Evolutionary conservation across 2,329 filamentous ascomycete species (phyloP), one percentile per base, ranked within the genome.

Genomic region (Colletotrichum agaves): DNA sequence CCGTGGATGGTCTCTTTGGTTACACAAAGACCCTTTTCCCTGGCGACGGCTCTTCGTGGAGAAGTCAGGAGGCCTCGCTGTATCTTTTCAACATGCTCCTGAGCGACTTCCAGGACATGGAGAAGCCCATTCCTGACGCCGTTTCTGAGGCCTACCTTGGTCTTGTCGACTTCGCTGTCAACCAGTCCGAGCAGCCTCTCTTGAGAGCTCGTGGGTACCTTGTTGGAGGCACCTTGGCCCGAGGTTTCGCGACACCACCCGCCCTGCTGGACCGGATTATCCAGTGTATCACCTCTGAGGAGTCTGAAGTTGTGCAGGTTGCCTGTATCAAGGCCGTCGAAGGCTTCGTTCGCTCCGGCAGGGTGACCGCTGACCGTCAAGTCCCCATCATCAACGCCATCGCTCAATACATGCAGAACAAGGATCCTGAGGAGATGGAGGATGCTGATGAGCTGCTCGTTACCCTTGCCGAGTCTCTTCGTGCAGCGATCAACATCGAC

Each of bases 371-470:
- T 7, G 85, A 88, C 65, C 83, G 82, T 50, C 94, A 97, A 76
- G 73, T 83, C 1, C 81, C 84, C 19, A 84, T 91, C 65, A 84
- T 89, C 55, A 83, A 80, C n/a, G 86, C 89, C 11, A 86, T 92
- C 70, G 87, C 89, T 58, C 83, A 91, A 39, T 99, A 94, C 79
- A 86, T 98, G 72, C 87, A 90, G 49, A 83, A 87, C 15, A 94
- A 95, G 76, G 94, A 98, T 74, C 84, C 96, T 55, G 88, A 87
- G 59, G 94, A 98, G 17, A 86, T 97, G 53, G 90, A 92, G 61
- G 94, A 98, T 70, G 92, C 93, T 11, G 95, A 98, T 72, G 96
- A 99, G 77, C 87, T 98, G 61, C 89, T 98, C 72, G 93, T 97
- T 13, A 95, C 94, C 0, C 84, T 99, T 35, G 92, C 95, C 5